Percentiles rank a stretch among this genome's conserved stretches.
Evolutionary conservation across 257 asterid genomes (phyloP).

Genomic region (Prunella vulgaris): DNA sequence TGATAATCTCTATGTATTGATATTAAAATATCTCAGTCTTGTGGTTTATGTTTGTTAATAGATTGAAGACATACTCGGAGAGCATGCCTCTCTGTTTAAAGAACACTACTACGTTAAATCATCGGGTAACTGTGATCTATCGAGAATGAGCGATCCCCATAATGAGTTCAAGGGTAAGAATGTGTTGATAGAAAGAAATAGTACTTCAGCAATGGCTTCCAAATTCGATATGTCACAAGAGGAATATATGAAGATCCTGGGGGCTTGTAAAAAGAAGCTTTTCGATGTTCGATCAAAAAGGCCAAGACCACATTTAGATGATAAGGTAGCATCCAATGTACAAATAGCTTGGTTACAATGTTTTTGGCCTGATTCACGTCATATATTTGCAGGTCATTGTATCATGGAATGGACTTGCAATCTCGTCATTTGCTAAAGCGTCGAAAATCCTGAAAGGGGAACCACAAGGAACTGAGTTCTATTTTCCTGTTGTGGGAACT

Average conservation of each 20-base stretch:
- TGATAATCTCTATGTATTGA: neutral
- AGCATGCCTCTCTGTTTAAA: constrained; percentile 60
- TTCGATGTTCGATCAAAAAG: constrained; percentile 59
- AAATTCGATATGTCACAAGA: constrained; percentile 54
- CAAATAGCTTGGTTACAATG: neutral
- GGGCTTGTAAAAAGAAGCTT: constrained; percentile 55
- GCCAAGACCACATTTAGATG: constrained; percentile 85
- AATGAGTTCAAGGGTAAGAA: constrained; percentile 79
- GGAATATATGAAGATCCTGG: constrained; percentile 59
- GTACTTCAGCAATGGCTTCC: constrained; percentile 63
- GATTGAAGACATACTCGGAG: constrained; percentile 73
- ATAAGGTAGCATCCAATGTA: constrained; percentile 51
- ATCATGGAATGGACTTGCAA: constrained; percentile 93
- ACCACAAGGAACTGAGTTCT: constrained; percentile 50
- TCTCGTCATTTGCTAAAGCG: constrained; percentile 89
- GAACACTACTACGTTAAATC: constrained; percentile 80
- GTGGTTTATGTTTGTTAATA: constrained; percentile 23
- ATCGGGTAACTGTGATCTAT: constrained; percentile 87
- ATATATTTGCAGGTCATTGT: constrained; percentile 66
- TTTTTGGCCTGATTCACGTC: neutral
- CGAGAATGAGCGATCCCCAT: constrained; percentile 89
- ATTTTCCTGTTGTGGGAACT: constrained; percentile 66
- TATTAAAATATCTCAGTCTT: neutral
- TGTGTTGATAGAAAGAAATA: constrained; percentile 70
- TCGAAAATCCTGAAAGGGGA: constrained; percentile 73